A percentile compares a stretch with the other conserved stretches of the same genome.
Evolutionary conservation across 148 eudicot genomes (phyloP).

Genomic region (Diospyros lotus): DNA sequence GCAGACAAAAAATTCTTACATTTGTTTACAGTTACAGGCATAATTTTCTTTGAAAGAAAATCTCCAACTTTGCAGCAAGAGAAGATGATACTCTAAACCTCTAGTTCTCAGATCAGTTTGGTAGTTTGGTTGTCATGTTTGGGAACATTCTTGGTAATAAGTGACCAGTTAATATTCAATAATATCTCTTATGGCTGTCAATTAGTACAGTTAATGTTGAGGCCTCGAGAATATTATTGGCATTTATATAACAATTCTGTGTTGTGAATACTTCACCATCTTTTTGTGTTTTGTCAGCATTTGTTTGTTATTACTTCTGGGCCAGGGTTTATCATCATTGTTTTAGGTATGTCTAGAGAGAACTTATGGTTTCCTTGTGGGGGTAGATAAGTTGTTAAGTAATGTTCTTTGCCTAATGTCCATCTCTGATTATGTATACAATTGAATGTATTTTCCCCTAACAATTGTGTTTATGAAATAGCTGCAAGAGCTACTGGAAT

Average conservation of each 20-base stretch:
- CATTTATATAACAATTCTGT: no score
- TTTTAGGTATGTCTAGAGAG: neutral
- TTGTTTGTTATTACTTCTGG: no score
- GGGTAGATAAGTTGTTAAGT: neutral
- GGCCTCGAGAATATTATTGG: no score
- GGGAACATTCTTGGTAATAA: neutral
- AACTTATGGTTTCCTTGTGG: neutral
- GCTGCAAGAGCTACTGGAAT: slow-evolving; percentile 93
- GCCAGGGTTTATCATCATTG: neutral
- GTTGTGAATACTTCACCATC: no score
- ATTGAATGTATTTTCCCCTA: neutral
- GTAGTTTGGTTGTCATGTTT: neutral
- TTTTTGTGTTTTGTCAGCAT: no score
- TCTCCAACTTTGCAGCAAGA: no score
- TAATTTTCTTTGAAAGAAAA: no score
- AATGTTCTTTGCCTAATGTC: neutral
- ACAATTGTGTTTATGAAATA: slow-evolving; percentile 23
- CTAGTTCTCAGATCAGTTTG: neutral
- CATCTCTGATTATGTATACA: neutral
- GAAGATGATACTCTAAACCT: no score
- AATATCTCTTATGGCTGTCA: no score
- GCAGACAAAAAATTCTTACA: neutral
- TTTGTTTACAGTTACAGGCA: neutral
- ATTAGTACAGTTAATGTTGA: no score
- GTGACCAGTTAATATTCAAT: no score